These are phyloP conservation scores for Metschnikowia reukaufii DNA, from an alignment of 805 yeast genomes.

Conservation along the genomic window DNA sequence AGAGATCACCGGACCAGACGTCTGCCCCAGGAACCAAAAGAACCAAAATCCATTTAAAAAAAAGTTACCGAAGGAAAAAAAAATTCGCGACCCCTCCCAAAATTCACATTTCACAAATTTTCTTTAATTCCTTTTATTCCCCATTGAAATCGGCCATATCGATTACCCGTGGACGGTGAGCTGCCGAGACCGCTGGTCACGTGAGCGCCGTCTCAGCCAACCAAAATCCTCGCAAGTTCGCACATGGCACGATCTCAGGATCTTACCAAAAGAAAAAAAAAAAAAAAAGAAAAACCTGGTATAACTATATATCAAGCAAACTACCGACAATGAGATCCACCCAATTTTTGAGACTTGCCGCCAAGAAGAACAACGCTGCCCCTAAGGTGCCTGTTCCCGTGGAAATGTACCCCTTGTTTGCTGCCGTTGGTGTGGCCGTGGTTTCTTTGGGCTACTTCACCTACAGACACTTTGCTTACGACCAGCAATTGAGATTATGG, in stretches of 20 bases:
- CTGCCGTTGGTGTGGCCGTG: slow-evolving; percentile 44
- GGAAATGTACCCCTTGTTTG: slow-evolving; percentile 49
- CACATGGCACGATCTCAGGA: slow-evolving; percentile 5
- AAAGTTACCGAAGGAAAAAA: too few relatives aligned
- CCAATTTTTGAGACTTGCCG: slow-evolving; percentile 40
- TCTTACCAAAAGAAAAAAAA: not conserved
- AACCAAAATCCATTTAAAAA: too few relatives aligned
- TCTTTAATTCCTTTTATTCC: too few relatives aligned
- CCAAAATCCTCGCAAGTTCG: slow-evolving; percentile 18
- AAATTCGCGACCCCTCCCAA: too few relatives aligned
- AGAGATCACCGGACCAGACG: too few relatives aligned
- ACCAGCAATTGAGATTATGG: slow-evolving; percentile 47
- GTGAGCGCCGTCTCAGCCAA: slow-evolving; percentile 18
- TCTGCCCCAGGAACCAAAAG: too few relatives aligned
- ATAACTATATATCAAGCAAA: slow-evolving; percentile 1
- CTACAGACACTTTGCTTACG: slow-evolving; percentile 48
- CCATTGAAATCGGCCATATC: too few relatives aligned
- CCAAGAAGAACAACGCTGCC: slow-evolving; percentile 30
- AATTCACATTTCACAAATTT: too few relatives aligned
- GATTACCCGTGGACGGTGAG: too few relatives aligned
- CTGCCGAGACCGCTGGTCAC: too few relatives aligned
- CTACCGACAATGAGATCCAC: slow-evolving; percentile 39
- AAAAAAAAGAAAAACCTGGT: not conserved
- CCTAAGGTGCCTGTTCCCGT: slow-evolving; percentile 33
- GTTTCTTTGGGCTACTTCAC: slow-evolving; percentile 42